phyloP scores from a whole-genome alignment of 1,284 basidiomycete genomes.

The Vanrija sp. region DNA sequence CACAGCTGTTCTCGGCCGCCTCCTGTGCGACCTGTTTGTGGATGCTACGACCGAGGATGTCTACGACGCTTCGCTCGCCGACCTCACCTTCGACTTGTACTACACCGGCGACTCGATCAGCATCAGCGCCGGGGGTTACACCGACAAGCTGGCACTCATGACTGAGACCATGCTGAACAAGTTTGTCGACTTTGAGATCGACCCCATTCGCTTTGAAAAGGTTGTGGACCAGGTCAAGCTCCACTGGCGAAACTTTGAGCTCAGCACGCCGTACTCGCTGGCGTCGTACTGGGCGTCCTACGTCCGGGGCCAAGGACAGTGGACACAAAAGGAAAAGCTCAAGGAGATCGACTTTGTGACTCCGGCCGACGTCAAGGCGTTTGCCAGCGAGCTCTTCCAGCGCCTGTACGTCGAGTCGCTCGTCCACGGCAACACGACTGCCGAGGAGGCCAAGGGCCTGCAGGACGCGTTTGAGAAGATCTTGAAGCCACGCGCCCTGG shows the following conservation, averaged over 20 bases:
- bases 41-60: slow-evolving; percentile 87
- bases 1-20: slow-evolving; percentile 44
- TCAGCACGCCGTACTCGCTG: slow-evolving; percentile 77
- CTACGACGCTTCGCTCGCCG: slow-evolving; percentile 91
- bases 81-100: slow-evolving; percentile 72
- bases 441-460: slow-evolving; percentile 72
- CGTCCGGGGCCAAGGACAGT: slow-evolving; percentile 65
- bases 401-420: slow-evolving; percentile 71
- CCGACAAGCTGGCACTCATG: slow-evolving; percentile 84
- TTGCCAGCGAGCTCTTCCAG: slow-evolving; percentile 62
- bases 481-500: slow-evolving; percentile 59
- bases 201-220: slow-evolving; percentile 69
- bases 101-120: slow-evolving; percentile 66
- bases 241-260: slow-evolving; percentile 75
- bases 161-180: slow-evolving; percentile 71
- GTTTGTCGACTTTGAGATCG: slow-evolving; percentile 65
- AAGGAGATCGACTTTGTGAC: slow-evolving; percentile 69
- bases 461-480: slow-evolving; percentile 69
- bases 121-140: slow-evolving; percentile 78
- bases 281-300: slow-evolving; percentile 75
- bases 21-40: slow-evolving; percentile 82
- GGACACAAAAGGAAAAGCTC: slow-evolving; percentile 79
- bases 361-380: slow-evolving; percentile 66
- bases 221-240: slow-evolving; percentile 74
- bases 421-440: slow-evolving; percentile 78